These are phyloP conservation scores for Melanopsichium pennsylvanicum DNA, from an alignment of 1,284 basidiomycete genomes.

Conservation along the genomic window DNA sequence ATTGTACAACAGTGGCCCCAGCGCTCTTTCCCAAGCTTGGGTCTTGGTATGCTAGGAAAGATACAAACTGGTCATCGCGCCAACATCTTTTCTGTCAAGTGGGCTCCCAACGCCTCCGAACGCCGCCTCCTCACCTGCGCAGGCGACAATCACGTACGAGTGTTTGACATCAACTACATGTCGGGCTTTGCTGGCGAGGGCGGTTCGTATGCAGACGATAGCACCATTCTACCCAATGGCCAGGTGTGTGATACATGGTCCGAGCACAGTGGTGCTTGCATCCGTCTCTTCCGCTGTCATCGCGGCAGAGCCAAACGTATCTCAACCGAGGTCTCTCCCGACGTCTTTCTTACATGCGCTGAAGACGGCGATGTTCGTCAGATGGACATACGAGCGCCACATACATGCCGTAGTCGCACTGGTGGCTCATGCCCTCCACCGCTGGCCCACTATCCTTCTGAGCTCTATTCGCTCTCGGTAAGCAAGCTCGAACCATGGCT, in stretches of 20 bases:
- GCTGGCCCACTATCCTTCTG: slow-evolving; percentile 69
- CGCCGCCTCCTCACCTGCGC: slow-evolving; percentile 74
- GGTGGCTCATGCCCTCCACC: slow-evolving; percentile 71
- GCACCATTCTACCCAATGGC: background rate
- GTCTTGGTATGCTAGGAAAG: slow-evolving; percentile 28
- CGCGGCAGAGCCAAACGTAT: slow-evolving; percentile 73
- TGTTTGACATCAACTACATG: slow-evolving; percentile 74
- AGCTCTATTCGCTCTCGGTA: slow-evolving; percentile 68
- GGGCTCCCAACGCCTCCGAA: slow-evolving; percentile 72
- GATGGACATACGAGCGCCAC: slow-evolving; percentile 80
- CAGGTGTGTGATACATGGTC: slow-evolving; percentile 27
- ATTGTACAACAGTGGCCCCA: slow-evolving; percentile 24
- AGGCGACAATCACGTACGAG: slow-evolving; percentile 80
- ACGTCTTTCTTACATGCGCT: slow-evolving; percentile 82
- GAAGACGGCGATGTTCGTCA: slow-evolving; percentile 78
- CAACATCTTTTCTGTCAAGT: slow-evolving; percentile 87
- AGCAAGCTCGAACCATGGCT: slow-evolving; percentile 68
- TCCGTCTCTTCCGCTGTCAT: slow-evolving; percentile 60
- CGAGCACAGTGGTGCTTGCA: slow-evolving; percentile 39
- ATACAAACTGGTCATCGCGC: slow-evolving; percentile 71
- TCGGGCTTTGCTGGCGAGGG: background rate
- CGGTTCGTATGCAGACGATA: slow-evolving; percentile 10
- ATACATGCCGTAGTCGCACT: slow-evolving; percentile 68
- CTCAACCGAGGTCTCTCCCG: slow-evolving; percentile 81
- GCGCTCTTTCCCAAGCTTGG: slow-evolving; percentile 12